These are phyloP conservation scores for Marasmius tenuissimus DNA, from an alignment of 1,284 basidiomycete species.

Conservation along the genomic window DNA sequence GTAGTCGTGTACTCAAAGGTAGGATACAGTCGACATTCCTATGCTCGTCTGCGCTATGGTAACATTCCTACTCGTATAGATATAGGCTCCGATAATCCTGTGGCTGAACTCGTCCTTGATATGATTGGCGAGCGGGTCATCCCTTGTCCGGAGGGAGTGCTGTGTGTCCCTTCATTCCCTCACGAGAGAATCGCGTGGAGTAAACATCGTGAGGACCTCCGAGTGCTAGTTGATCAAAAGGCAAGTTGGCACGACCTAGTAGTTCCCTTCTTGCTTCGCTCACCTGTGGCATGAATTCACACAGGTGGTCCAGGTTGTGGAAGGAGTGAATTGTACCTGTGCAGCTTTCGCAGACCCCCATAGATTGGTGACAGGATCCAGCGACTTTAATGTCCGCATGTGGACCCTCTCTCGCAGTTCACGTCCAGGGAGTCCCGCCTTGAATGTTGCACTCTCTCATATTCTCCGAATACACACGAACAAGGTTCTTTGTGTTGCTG, in stretches of 20 bases:
- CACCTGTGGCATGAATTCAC: not conserved
- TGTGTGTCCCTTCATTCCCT: conserved; percentile 59
- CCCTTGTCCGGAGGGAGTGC: conserved; percentile 58
- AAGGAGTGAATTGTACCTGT: conserved; percentile 71
- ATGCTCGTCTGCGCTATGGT: conserved; percentile 21
- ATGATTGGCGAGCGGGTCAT: conserved; percentile 60
- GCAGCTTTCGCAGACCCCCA: conserved; percentile 75
- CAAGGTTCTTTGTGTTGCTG: conserved; percentile 67
- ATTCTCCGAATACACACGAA: conserved; percentile 79
- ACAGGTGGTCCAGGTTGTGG: conserved; percentile 74
- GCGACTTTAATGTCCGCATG: conserved; percentile 74
- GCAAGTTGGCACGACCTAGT: conserved; percentile 32
- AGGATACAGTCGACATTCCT: conserved; percentile 15
- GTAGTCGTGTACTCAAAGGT: conserved; percentile 61
- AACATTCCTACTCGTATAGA: conserved; percentile 36
- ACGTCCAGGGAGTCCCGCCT: conserved; percentile 15
- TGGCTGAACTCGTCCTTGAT: conserved; percentile 58
- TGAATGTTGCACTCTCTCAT: conserved; percentile 54
- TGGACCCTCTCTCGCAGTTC: conserved; percentile 62
- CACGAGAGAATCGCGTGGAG: conserved; percentile 76
- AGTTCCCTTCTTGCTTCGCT: conserved; percentile 9
- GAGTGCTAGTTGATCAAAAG: conserved; percentile 62
- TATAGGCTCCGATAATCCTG: conserved; percentile 43
- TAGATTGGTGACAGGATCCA: conserved; percentile 75
- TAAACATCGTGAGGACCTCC: conserved; percentile 40